Conservation (phyloP, 768 basidiomycete genomes). For the Termitomyces sp. region DNA sequence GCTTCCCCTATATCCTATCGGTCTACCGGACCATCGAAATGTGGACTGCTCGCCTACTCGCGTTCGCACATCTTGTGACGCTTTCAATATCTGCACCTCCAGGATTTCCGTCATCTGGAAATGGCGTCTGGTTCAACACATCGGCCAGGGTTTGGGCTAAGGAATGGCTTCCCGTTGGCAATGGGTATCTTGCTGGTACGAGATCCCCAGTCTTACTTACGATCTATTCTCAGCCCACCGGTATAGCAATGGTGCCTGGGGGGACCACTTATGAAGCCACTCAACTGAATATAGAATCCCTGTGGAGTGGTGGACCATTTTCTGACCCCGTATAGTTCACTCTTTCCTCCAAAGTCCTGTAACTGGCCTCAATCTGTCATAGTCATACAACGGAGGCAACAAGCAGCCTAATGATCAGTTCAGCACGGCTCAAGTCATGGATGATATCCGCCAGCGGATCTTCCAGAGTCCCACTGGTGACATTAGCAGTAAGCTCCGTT, state of each 20-base stretch:
- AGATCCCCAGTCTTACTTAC: background rate
- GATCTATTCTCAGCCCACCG: background rate
- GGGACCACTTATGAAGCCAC: constrained; percentile 53
- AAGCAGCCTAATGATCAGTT: constrained; percentile 37
- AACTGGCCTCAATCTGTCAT: background rate
- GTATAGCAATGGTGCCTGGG: constrained; percentile 58
- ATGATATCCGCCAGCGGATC: constrained; percentile 46
- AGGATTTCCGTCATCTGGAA: constrained; percentile 67
- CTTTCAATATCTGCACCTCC: constrained; percentile 23
- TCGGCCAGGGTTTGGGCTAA: constrained; percentile 50
- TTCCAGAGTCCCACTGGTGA: constrained; percentile 55
- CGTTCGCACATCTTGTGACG: constrained; percentile 16
- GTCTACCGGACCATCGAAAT: constrained; percentile 14
- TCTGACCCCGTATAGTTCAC: constrained; percentile 46
- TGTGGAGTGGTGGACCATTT: constrained; percentile 75
- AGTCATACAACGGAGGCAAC: constrained; percentile 73
- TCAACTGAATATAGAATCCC: constrained; percentile 69
- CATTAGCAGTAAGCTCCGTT: constrained; percentile 39
- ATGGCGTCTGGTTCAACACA: constrained; percentile 65
- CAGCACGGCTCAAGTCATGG: constrained; percentile 43
- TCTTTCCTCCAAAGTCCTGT: background rate
- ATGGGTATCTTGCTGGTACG: constrained; percentile 64
- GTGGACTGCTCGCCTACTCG: constrained; percentile 20
- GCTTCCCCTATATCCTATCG: constrained; percentile 8
- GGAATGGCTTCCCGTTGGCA: constrained; percentile 66